Base-by-base conservation (phyloP, 495 filamentous ascomycete species). In the Emericellopsis terricola region DNA sequence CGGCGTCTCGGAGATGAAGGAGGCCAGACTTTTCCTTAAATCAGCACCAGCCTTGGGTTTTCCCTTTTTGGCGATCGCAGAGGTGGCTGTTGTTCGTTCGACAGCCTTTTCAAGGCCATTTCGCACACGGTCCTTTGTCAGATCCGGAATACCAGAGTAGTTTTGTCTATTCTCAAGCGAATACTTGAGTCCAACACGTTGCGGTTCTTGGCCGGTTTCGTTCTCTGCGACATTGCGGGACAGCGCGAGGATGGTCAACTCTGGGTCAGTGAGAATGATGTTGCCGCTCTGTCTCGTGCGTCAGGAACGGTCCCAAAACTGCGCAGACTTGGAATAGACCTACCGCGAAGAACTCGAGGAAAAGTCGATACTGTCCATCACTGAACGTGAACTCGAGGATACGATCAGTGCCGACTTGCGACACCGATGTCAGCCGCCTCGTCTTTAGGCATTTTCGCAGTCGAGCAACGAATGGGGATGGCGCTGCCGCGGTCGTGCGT, bases 261-360 rank as follows among this genome's bases (percentile, higher is more conserved):
- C 77, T 26, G 65, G 62, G 47, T 94, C 82, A 2, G 85, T 91
- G 33, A 97, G 61, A 33, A 97, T 78, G 36, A 97, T 76, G 51
- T 97, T 97, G 21, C 89, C 89, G 39, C 62, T 49, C 39, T 41
- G 28, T 9, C 17, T 23, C 2, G 2, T 2, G 26, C 1, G 36
- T 31, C 19, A 31, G 36, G 8, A n/a, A n/a, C n/a, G n/a, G n/a
- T n/a, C n/a, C n/a, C n/a, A n/a, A n/a, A n/a, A n/a, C n/a, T n/a
- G n/a, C n/a, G n/a, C n/a, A n/a, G n/a, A n/a, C n/a, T n/a, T n/a
- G n/a, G 27, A 15, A 1, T 2, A 6, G 13, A 17, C 39, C 6
- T n/a, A 70, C 71, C 3, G 89, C 87, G 55, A 89, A 97, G 57
- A 97, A 97, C 55, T 97, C 89, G 26, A 97, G 59, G 49, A 83